Percentiles rank a stretch among this genome's conserved stretches.
Evolutionary conservation across 2,329 filamentous ascomycete genomes (phyloP).

Genomic region (Cadophora luteo-olivacea): DNA sequence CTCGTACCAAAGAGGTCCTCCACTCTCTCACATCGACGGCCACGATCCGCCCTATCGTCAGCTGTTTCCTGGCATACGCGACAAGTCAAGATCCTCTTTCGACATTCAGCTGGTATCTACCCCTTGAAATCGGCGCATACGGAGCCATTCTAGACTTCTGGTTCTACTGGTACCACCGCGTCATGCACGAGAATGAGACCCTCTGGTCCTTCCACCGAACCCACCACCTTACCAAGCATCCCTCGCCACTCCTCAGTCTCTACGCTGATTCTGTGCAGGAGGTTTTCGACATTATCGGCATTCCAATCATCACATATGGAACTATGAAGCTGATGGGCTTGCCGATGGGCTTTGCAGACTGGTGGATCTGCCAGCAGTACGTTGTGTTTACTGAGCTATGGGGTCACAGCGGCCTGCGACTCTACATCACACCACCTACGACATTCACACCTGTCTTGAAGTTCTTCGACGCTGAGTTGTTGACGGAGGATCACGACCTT

Average conservation of each 20-base stretch:
- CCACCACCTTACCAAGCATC: constrained; percentile 2
- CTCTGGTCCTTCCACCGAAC: constrained; percentile 5
- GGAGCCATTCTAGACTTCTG: background rate
- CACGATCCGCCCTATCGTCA: background rate
- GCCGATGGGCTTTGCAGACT: constrained; percentile 5
- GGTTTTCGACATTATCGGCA: constrained; percentile 8
- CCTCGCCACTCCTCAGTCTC: background rate
- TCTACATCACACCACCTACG: background rate
- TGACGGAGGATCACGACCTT: constrained; percentile 1
- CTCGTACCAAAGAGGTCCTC: background rate
- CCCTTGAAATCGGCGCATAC: background rate
- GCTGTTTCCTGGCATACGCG: background rate
- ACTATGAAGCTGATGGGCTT: constrained; percentile 1
- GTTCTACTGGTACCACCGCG: constrained; percentile 12
- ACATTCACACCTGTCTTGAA: background rate
- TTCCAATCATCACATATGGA: constrained; percentile 3
- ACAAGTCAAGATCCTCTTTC: background rate
- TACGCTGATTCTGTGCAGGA: constrained; percentile 2
- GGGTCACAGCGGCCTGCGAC: background rate
- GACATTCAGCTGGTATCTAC: background rate
- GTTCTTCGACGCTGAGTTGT: background rate
- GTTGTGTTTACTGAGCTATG: constrained; percentile 5
- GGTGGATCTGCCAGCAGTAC: constrained; percentile 10
- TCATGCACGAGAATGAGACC: constrained; percentile 1
- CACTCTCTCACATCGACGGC: background rate